A percentile compares a stretch with the other conserved stretches of the same genome.
These are phyloP conservation scores for Pseudognaphalium luteoalbum DNA, from an alignment of 129 eudicot species.

Conservation along the genomic window DNA sequence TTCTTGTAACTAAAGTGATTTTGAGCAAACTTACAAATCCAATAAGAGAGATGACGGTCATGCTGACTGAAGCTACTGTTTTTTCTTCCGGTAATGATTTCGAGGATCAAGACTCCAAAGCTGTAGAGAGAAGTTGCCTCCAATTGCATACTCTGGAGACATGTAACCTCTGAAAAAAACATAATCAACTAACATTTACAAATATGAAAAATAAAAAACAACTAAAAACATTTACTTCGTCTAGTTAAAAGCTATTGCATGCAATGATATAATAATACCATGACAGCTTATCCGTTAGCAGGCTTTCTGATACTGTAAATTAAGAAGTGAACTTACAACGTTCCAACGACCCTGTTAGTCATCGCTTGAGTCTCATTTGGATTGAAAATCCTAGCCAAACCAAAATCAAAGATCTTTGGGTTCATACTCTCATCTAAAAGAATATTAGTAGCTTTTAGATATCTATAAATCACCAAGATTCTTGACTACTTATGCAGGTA, in stretches of 20 bases:
- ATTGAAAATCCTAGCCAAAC: constrained; percentile 46
- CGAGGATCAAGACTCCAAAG: constrained; percentile 33
- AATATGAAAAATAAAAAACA: not conserved
- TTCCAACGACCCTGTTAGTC: constrained; percentile 35
- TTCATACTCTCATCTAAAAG: constrained; percentile 34
- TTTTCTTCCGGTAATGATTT: constrained; percentile 26
- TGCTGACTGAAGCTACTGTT: constrained; percentile 18
- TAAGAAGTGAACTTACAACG: constrained; percentile 21
- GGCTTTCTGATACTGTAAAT: not conserved
- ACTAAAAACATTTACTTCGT: no score
- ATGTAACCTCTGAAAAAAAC: constrained; percentile 37
- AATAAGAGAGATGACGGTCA: constrained; percentile 37
- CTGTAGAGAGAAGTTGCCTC: constrained; percentile 30
- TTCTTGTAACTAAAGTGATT: not conserved
- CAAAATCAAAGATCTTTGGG: constrained; percentile 48
- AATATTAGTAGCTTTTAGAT: constrained; percentile 49
- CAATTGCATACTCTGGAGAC: constrained; percentile 34
- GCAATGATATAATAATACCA: no score
- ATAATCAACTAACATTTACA: no score
- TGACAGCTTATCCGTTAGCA: not conserved
- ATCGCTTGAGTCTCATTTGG: constrained; percentile 41
- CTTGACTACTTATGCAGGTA: constrained; percentile 68
- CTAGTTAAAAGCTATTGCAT: not conserved
- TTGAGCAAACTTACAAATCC: constrained; percentile 47
- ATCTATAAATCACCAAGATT: constrained; percentile 59